phyloP scores from a whole-genome alignment of 1,284 basidiomycete genomes.

The Apiotrichum veenhuisii region DNA sequence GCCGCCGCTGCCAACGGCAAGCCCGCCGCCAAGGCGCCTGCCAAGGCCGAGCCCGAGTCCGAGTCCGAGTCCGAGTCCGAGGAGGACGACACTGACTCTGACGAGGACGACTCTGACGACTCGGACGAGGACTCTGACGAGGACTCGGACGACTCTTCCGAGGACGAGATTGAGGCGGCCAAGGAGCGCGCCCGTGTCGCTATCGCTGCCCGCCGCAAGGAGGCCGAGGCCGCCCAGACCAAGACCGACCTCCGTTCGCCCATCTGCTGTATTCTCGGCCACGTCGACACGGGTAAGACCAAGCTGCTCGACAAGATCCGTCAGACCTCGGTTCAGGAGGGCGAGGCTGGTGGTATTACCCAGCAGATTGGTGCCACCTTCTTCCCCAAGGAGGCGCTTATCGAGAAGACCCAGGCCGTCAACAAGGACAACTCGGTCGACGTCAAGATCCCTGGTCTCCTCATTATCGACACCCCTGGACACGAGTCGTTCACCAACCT shows the following conservation, averaged over 20 bases:
- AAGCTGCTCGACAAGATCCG: constrained; percentile 99
- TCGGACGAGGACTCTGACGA: constrained; percentile 42
- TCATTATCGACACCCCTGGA: constrained; percentile 97
- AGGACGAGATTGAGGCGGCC: constrained; percentile 66
- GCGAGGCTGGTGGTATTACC: constrained; percentile 99
- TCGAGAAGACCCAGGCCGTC: constrained; percentile 84
- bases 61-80: constrained; percentile 34
- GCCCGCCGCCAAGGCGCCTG: constrained; percentile 12
- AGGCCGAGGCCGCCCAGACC: constrained; percentile 78
- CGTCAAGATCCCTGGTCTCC: constrained; percentile 94
- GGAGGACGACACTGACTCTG: constrained; percentile 48
- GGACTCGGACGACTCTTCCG: constrained; percentile 53
- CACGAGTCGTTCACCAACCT: constrained; percentile 99
- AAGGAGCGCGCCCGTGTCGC: constrained; percentile 82
- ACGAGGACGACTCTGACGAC: constrained; percentile 51
- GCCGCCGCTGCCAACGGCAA: constrained; percentile 10
- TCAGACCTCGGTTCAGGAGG: constrained; percentile 99
- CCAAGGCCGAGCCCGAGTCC: constrained; percentile 18
- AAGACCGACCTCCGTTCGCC: constrained; percentile 92
- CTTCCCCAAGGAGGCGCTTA: constrained; percentile 96
- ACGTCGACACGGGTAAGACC: constrained; percentile 99
- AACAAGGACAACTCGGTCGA: constrained; percentile 82
- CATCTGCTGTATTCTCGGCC: constrained; percentile 98
- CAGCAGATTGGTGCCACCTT: constrained; percentile 99
- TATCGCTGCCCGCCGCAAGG: constrained; percentile 75